A percentile compares a stretch with the other conserved stretches of the same genome.
Conservation (phyloP, 352 stramenopile genomes). For the Phytophthora sp. region DNA sequence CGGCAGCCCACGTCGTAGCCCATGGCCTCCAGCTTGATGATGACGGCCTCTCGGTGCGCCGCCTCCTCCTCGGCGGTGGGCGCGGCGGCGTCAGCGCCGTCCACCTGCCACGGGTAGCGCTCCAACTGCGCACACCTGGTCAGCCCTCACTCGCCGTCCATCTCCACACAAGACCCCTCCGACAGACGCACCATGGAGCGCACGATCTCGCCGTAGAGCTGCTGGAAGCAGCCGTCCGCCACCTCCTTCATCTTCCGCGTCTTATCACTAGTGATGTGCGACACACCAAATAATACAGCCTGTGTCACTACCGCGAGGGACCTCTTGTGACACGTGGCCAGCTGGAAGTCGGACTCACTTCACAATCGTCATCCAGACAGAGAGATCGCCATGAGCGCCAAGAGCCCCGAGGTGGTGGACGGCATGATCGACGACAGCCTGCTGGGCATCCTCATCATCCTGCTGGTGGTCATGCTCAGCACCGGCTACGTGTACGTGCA, state of each 20-base stretch:
- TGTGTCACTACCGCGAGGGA: conserved; percentile 10
- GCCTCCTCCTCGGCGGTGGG: conserved; percentile 32
- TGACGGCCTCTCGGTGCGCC: conserved; percentile 72
- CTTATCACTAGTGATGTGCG: neutral
- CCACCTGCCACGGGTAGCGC: conserved; percentile 56
- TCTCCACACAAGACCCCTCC: neutral
- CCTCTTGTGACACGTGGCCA: conserved; percentile 18
- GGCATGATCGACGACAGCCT: conserved; percentile 72
- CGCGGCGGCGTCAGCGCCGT: conserved; percentile 26
- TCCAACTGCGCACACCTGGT: conserved; percentile 50
- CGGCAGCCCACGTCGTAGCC: conserved; percentile 88
- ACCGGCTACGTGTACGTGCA: conserved; percentile 81
- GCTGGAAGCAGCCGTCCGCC: conserved; percentile 87
- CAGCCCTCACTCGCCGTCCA: neutral
- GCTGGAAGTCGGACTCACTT: neutral
- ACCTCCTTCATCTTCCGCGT: conserved; percentile 76
- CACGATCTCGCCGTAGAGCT: conserved; percentile 88
- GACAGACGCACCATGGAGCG: conserved; percentile 72
- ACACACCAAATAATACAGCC: neutral
- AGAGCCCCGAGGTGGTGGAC: conserved; percentile 55
- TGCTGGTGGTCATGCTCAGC: conserved; percentile 74
- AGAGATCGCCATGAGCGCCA: conserved; percentile 31
- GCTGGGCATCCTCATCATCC: conserved; percentile 69
- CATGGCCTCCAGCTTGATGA: conserved; percentile 85
- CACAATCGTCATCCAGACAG: neutral